Evolutionary conservation across 2,329 filamentous ascomycete species (phyloP), one percentile per base, ranked within the genome.

Genomic region (Xylaria sp.): DNA sequence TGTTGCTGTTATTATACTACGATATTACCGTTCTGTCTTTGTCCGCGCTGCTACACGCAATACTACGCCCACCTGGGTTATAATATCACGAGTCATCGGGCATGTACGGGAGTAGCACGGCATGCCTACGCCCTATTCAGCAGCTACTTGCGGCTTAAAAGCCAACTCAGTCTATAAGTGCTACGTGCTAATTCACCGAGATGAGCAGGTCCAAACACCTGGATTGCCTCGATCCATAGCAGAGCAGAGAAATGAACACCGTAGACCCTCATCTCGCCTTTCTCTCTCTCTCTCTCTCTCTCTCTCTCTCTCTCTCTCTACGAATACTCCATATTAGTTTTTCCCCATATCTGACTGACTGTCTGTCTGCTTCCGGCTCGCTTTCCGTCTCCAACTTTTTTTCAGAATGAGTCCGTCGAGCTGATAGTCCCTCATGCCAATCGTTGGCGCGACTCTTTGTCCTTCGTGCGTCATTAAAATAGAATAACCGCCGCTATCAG

Each of bases 401-500:
- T n/a, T 16, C 49, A 51, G 34, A 50, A 13, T 16, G 5, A 19
- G 46, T 52, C 4, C 35, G n/a, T 30, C 52, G 23, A 30, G 23
- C 23, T 30, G 23, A 30, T 30, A 30, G 23, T 39, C 35, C 44
- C 9, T 42, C 48, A 48, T 59, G 52, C 50, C 34, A 34, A 51
- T 46, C 42, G 9, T 9, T 46, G 1, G 11, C 16, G 46, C 19
- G 47, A 42, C 49, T 49, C 44, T 16, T 23, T 23, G 35, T 52
- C 18, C 55, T 50, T 54, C 50, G 35, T 53, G 34, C 19, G 23
- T 51, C 42, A 23, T 42, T 16, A 11, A 30, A 51, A 19, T 30
- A 9, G 10, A 57, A 11, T 8, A 48, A 51, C 47, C 34, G 23
- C 55, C n/a, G 37, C 34, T 18, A 57, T 55, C 46, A 62, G n/a